Base-by-base conservation (phyloP, 176 grass and related monocot species). In the Pharus latifolius region DNA sequence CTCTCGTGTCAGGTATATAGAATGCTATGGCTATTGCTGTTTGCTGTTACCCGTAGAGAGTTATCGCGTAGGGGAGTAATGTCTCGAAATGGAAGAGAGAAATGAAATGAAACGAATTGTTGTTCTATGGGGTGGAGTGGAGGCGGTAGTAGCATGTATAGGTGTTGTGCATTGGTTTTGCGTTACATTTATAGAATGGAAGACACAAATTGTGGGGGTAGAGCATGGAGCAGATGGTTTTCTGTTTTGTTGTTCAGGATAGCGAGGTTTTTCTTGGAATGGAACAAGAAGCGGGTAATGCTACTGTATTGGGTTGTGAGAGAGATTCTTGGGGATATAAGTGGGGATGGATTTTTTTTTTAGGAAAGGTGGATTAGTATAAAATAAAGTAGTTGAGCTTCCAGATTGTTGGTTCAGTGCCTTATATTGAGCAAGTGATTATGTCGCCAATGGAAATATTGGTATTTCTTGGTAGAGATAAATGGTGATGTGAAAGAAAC, bases 1-100 rank as follows among this genome's bases (percentile, higher is more conserved):
- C 71, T 88, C 31, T 49, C 62, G 16, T 88, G 80, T 53, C 31
- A 63, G 80, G 85, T 83, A 63, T 73, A 42, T 75, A 17, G 17
- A n/a, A 7, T 30, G 13, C 56, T 70, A 30, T 22, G 13, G 2
- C 10, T 28, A 27, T 17, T 58, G 25, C 16, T 20, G 15, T 55
- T 31, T 22, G 7, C 31, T 42, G 33, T 24, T 37, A 14, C 5
- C 24, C 50, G 24, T 41, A 67, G 38, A 20, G 42, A 14, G 18
- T 55, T 34, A 1, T 34, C 48, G 5, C 15, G 1, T 20, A 53
- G 26, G n/a, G 27, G 17, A 16, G n/a, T n/a, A n/a, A n/a, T n/a
- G n/a, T n/a, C n/a, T n/a, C n/a, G n/a, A n/a, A n/a, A n/a, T n/a
- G n/a, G 13, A 45, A 25, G 14, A 18, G 38, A 16, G 38, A 43